A percentile compares a stretch with the other conserved stretches of the same genome.
These are phyloP conservation scores for Penicillium janthinellum DNA, from an alignment of 2,329 filamentous ascomycete genomes.

Conservation along the genomic window DNA sequence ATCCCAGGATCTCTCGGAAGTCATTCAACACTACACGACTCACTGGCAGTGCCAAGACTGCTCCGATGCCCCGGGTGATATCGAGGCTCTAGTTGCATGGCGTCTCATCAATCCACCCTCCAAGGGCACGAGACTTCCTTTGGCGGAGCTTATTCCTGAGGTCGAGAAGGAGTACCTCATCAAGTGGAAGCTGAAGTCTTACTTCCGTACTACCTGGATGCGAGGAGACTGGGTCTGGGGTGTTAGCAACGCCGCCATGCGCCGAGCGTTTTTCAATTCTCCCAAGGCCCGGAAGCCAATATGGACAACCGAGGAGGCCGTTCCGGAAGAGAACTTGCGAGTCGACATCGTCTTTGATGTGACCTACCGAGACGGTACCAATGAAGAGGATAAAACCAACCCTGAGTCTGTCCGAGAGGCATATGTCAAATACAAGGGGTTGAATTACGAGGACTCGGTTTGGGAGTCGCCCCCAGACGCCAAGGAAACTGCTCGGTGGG, in stretches of 20 bases:
- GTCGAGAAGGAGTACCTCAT: conserved; percentile 89
- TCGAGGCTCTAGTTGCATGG: conserved; percentile 85
- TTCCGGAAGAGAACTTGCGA: conserved; percentile 82
- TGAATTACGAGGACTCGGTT: conserved; percentile 85
- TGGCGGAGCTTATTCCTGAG: conserved; percentile 62
- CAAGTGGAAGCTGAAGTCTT: conserved; percentile 81
- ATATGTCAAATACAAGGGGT: conserved; percentile 87
- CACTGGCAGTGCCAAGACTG: conserved; percentile 85
- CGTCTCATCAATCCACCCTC: conserved; percentile 65
- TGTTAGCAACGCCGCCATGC: conserved; percentile 63
- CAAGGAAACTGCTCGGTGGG: conserved; percentile 66
- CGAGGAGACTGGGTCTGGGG: conserved; percentile 88
- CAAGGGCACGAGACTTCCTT: conserved; percentile 48
- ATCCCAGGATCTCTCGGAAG: conserved; percentile 20
- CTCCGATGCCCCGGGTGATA: conserved; percentile 62
- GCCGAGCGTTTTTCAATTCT: conserved; percentile 74
- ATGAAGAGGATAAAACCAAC: conserved; percentile 66
- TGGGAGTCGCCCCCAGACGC: conserved; percentile 79
- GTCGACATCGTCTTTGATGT: conserved; percentile 89
- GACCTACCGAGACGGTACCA: conserved; percentile 63
- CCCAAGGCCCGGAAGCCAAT: conserved; percentile 64
- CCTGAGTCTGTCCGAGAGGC: conserved; percentile 71
- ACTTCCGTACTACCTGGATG: conserved; percentile 83
- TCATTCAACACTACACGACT: conserved; percentile 68
- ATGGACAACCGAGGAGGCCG: conserved; percentile 72